These are phyloP conservation scores for Apocynum venetum DNA, from an alignment of 257 asterid species.

Conservation along the genomic window DNA sequence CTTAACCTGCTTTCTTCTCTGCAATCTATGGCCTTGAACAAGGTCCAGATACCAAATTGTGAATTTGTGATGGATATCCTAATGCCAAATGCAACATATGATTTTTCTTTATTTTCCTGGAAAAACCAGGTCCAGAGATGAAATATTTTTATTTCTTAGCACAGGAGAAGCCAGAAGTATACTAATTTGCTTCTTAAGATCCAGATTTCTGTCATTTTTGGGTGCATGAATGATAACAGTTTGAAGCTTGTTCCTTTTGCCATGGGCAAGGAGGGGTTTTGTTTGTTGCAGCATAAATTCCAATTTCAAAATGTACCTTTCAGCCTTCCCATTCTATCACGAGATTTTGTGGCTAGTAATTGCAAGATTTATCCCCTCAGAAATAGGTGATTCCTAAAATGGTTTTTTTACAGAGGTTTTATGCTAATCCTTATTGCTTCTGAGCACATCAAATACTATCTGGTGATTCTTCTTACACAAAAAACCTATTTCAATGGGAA, in stretches of 20 bases:
- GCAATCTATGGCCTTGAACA: background rate
- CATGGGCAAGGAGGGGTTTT: background rate
- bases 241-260: background rate
- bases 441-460: background rate
- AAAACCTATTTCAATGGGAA: background rate
- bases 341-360: too few species aligned
- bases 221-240: background rate
- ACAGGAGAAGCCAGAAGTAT: background rate
- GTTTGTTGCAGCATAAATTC: background rate
- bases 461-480: background rate
- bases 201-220: background rate
- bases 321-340: background rate
- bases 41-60: background rate
- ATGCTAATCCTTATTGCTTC: background rate
- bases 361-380: background rate
- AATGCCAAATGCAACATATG: background rate
- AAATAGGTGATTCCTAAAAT: background rate
- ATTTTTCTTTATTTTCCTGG: background rate
- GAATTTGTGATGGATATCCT: background rate
- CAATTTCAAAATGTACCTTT: background rate
- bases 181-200: background rate
- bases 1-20: background rate
- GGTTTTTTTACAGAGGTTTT: background rate
- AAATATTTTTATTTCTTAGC: background rate
- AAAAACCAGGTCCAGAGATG: background rate